Conservation (phyloP, 371 early-diverging fungal species). For the Apophysomyces variabilis region DNA sequence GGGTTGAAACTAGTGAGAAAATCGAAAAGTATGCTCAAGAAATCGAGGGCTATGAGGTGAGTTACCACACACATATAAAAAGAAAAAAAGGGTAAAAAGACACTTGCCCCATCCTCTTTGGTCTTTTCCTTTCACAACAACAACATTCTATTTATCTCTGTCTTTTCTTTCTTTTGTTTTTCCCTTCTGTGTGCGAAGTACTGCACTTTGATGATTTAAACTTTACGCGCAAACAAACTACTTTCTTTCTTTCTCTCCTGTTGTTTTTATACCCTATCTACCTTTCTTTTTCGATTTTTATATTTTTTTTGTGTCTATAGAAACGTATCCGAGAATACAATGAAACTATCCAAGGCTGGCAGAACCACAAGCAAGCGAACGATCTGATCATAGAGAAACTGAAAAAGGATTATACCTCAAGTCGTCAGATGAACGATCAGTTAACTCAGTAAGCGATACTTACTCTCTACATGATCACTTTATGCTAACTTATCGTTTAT, state of each 20-base stretch:
- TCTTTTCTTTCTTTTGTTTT: conserved; percentile 13
- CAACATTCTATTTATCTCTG: conserved; percentile 8
- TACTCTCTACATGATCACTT: neutral
- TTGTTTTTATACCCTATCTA: conserved; percentile 28
- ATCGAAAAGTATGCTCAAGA: conserved; percentile 27
- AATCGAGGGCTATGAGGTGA: conserved; percentile 49
- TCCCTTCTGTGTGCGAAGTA: conserved; percentile 22
- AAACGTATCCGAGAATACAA: conserved; percentile 31
- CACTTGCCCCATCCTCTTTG: conserved; percentile 8
- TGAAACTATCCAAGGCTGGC: conserved; percentile 28
- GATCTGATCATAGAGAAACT: conserved; percentile 26
- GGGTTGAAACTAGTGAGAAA: conserved; percentile 25
- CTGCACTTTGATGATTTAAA: conserved; percentile 38
- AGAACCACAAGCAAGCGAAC: conserved; percentile 24
- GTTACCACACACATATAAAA: neutral
- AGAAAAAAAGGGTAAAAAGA: conserved; percentile 12
- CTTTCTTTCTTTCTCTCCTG: conserved; percentile 16
- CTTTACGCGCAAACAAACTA: conserved; percentile 3
- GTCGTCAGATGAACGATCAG: conserved; percentile 40
- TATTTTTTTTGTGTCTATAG: conserved; percentile 23
- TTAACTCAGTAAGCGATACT: conserved; percentile 30
- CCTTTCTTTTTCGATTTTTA: conserved; percentile 15
- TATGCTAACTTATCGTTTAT: neutral
- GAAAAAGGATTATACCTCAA: conserved; percentile 28
- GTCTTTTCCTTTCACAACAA: conserved; percentile 14